Conservation (phyloP, 2,329 filamentous ascomycete species). For the Claviceps purpurea region DNA sequence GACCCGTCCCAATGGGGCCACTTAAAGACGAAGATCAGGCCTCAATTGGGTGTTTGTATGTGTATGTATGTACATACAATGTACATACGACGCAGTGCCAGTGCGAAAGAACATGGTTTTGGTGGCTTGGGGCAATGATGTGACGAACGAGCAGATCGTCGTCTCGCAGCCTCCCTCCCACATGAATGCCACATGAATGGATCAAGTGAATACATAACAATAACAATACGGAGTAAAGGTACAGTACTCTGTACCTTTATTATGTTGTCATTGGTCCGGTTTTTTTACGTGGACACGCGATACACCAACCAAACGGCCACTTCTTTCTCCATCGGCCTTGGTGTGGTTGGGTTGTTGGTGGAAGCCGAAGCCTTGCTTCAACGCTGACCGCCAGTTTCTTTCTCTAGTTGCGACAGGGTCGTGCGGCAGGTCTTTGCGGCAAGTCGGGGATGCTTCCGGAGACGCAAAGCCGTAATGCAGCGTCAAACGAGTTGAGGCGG, state of each 20-base stretch:
- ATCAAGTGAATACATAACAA: too few species aligned
- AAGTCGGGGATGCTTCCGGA: conserved; percentile 6
- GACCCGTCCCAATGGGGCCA: too few species aligned
- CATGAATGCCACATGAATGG: conserved; percentile 1
- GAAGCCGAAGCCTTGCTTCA: too few species aligned
- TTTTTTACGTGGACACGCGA: conserved; percentile 6
- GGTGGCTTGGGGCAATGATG: conserved; percentile 7
- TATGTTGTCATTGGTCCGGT: conserved; percentile 1
- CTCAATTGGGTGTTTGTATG: background rate
- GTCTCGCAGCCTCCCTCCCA: conserved; percentile 6
- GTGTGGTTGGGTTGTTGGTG: background rate
- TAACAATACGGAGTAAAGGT: too few species aligned
- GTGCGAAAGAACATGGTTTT: background rate
- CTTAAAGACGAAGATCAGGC: background rate
- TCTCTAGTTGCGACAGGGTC: background rate
- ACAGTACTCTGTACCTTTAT: too few species aligned
- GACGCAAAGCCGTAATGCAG: conserved; percentile 2
- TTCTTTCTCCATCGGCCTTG: background rate
- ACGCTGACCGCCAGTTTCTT: conserved; percentile 8
- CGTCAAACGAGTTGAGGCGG: background rate
- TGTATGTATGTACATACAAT: too few species aligned
- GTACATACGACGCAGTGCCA: too few species aligned
- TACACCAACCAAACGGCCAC: conserved; percentile 3
- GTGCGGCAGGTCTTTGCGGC: background rate
- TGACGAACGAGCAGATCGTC: conserved; percentile 9